Evolutionary conservation across 139 green algal genomes (phyloP).

Genomic region (Microglena sp.): DNA sequence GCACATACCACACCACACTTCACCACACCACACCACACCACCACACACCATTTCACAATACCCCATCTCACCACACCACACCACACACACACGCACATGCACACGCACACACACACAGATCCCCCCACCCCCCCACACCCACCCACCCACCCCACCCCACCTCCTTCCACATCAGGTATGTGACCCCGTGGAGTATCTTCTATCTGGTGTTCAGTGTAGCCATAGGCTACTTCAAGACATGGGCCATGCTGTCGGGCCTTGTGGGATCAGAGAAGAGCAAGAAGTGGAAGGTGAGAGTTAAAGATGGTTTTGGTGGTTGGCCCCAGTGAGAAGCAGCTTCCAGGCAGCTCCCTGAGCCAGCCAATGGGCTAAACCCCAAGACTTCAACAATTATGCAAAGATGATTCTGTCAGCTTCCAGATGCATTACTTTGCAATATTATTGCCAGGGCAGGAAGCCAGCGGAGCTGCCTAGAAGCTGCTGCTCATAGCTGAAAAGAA

Average conservation of each 20-base stretch:
- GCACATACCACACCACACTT: too few species aligned
- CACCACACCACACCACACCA: too few species aligned
- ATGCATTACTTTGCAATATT: conserved; percentile 1
- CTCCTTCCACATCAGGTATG: conserved; percentile 28
- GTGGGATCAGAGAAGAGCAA: conserved; percentile 49
- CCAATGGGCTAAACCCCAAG: neutral
- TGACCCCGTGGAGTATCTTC: conserved; percentile 40
- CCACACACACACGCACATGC: too few species aligned
- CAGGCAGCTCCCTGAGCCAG: neutral
- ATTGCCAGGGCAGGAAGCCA: neutral
- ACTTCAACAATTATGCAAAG: neutral
- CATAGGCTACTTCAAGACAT: conserved; percentile 46
- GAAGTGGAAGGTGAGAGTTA: conserved; percentile 43
- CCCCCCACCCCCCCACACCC: too few species aligned
- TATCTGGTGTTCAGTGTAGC: conserved; percentile 46
- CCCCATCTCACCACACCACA: too few species aligned
- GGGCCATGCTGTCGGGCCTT: conserved; percentile 45
- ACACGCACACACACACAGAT: too few species aligned
- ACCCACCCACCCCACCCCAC: neutral
- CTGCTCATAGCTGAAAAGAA: neutral
- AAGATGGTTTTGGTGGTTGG: neutral
- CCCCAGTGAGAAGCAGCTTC: neutral
- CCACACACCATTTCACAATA: too few species aligned
- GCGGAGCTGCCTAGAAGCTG: neutral
- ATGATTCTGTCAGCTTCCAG: neutral